Evolutionary conservation across 768 basidiomycete genomes (phyloP), one percentile per base, ranked within the genome.

Genomic region (Psilocybe tampanensis): DNA sequence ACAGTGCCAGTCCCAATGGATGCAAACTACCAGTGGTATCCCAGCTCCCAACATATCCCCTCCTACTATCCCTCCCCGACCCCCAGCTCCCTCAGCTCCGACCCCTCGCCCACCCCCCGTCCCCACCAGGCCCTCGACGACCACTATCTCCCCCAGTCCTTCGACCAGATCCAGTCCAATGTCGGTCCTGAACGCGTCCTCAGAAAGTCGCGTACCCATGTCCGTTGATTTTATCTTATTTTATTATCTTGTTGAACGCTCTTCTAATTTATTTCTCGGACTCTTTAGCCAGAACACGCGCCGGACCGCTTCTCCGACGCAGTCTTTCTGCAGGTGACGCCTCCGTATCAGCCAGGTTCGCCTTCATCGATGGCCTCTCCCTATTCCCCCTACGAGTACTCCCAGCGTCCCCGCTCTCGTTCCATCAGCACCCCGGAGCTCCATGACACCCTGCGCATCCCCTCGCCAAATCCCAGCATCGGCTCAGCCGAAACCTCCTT

Each of bases 381-480:
- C 0, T 77, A 76, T 49, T 80, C 81, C 42, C 71, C 79, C 5
- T 75, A 73, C 52, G 68, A 70, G 52, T 65, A 64, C 55, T 66
- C 74, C 60, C 72, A 73, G 52, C 69, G 75, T 42, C 68, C 74
- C 9, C 81, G 83, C 62, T 78, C 82, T 39, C 75, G 81, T 51
- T 77, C 80, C 8, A 68, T 71, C 19, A 74, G 80, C 53, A 77
- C 80, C 8, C 68, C 71, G 18, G 80, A 77, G 29, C 5, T 29
- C 29, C 4, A 29, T 7, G 29, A 52, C 8, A 32, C 17, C 7
- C 29, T 34, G 5, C 62, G 59, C 82, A 84, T 45, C 79, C 83
- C 17, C 74, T 90, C 89, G 0, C 89, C 90, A 1, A 80, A 86
- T 1, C 73, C 81, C 36, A 90, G 88, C 66, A 75, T 78, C 21